Conservation (phyloP, 1,284 basidiomycete genomes). For the Taiwanofungus camphoratus region DNA sequence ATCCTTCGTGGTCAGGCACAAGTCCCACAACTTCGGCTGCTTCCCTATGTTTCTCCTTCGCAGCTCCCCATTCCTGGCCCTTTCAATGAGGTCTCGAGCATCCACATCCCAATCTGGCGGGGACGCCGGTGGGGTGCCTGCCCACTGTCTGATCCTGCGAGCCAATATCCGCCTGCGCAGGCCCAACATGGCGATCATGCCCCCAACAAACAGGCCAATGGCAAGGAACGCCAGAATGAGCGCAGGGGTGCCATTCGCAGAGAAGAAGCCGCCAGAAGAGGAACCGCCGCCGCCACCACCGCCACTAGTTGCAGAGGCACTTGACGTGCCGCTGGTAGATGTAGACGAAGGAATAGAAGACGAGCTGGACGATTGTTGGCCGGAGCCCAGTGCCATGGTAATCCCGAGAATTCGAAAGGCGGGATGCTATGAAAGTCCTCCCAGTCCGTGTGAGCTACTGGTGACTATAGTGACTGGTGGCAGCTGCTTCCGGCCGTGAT, state of each 20-base stretch:
- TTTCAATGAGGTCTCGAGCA: neutral
- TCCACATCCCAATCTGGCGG: constrained; percentile 1
- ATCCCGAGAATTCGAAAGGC: no score
- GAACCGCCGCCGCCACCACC: no score
- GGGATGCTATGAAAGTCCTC: no score
- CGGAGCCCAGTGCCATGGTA: no score
- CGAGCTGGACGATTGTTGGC: no score
- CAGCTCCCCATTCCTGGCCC: constrained; percentile 1
- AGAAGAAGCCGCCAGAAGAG: constrained; percentile 16
- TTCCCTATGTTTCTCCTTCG: constrained; percentile 11
- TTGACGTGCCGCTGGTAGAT: no score
- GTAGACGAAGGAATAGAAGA: no score
- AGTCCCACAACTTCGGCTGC: constrained; percentile 22
- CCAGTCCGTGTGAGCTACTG: no score
- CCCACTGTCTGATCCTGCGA: constrained; percentile 8
- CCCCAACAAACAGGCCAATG: constrained; percentile 23
- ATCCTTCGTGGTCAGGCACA: constrained; percentile 4
- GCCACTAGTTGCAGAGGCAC: no score
- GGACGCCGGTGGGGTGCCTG: constrained; percentile 4
- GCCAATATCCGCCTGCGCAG: constrained; percentile 18
- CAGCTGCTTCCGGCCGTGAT: no score
- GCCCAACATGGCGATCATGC: constrained; percentile 22
- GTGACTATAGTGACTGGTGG: no score
- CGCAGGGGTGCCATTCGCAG: constrained; percentile 19
- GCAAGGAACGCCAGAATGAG: constrained; percentile 27